phyloP scores from a whole-genome alignment of 1,284 basidiomycete species.

The Puccinia polysora region DNA sequence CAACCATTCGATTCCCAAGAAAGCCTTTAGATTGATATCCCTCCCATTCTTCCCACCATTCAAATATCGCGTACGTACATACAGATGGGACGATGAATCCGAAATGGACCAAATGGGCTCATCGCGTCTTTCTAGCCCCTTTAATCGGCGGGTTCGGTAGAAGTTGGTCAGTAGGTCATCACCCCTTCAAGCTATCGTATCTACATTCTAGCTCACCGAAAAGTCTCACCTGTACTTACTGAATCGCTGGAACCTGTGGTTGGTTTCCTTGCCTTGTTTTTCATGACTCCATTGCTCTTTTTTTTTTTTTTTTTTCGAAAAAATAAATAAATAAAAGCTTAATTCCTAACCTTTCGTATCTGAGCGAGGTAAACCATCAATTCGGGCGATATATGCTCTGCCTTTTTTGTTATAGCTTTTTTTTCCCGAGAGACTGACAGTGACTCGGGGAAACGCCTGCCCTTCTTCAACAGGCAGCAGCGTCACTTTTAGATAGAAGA shows the following conservation, averaged over 20 bases:
- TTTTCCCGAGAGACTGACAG: neutral
- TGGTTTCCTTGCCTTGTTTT: too few relatives aligned
- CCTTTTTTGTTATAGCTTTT: neutral
- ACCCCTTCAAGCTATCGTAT: too few relatives aligned
- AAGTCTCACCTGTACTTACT: too few relatives aligned
- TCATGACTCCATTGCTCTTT: neutral
- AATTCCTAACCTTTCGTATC: slow-evolving; percentile 47
- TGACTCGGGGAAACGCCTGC: too few relatives aligned
- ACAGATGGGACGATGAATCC: slow-evolving; percentile 61
- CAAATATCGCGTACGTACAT: too few relatives aligned
- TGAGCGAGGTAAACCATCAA: slow-evolving; percentile 53
- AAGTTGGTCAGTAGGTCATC: slow-evolving; percentile 33
- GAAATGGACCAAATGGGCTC: slow-evolving; percentile 83
- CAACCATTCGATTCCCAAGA: neutral
- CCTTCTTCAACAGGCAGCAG: slow-evolving; percentile 67
- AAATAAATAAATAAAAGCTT: slow-evolving; percentile 2
- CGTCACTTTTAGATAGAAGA: slow-evolving; percentile 73
- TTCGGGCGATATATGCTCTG: neutral
- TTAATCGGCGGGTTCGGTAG: slow-evolving; percentile 46
- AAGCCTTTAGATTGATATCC: too few relatives aligned
- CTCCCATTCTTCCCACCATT: neutral
- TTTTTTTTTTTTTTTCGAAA: neutral
- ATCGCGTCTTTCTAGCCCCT: slow-evolving; percentile 63
- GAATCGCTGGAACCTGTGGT: too few relatives aligned
- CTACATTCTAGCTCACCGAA: too few relatives aligned